Conservation (phyloP, 1,139 yeast genomes). For the Candida sojae region DNA sequence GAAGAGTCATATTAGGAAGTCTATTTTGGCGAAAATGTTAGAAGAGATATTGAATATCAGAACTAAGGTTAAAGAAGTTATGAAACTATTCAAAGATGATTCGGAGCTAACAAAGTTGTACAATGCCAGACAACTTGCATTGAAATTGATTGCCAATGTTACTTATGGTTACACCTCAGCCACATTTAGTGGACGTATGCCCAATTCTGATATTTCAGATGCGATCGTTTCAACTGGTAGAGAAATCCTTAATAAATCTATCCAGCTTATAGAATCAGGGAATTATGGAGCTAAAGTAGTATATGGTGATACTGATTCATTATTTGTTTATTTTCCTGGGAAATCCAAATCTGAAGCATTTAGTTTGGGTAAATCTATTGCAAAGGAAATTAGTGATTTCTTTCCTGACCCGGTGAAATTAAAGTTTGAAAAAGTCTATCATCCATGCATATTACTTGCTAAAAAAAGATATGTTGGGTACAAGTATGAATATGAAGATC, state of each 20-base stretch:
- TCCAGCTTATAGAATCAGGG: conserved; percentile 63
- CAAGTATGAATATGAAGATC: conserved; percentile 62
- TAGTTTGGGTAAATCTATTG: conserved; percentile 67
- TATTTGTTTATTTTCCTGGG: conserved; percentile 90
- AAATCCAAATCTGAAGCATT: conserved; percentile 77
- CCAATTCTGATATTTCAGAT: conserved; percentile 92
- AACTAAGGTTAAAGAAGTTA: conserved; percentile 73
- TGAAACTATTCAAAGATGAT: conserved; percentile 53
- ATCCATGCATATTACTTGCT: conserved; percentile 78
- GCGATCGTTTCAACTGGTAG: conserved; percentile 91
- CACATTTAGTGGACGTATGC: conserved; percentile 95
- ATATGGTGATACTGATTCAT: conserved; percentile 94
- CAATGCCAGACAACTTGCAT: conserved; percentile 80
- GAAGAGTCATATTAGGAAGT: conserved; percentile 63
- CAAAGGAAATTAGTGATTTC: conserved; percentile 57
- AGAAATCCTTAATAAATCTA: conserved; percentile 74
- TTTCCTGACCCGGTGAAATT: conserved; percentile 82
- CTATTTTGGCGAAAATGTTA: conserved; percentile 81
- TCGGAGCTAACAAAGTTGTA: conserved; percentile 54
- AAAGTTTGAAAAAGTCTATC: conserved; percentile 91
- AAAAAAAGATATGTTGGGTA: conserved; percentile 91
- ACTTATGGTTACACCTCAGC: conserved; percentile 97
- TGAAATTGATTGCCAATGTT: conserved; percentile 89
- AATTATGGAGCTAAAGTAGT: conserved; percentile 90
- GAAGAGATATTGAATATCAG: conserved; percentile 80